These are phyloP conservation scores for Fusarium sp. DNA, from an alignment of 2,329 filamentous ascomycete species.

Conservation along the genomic window DNA sequence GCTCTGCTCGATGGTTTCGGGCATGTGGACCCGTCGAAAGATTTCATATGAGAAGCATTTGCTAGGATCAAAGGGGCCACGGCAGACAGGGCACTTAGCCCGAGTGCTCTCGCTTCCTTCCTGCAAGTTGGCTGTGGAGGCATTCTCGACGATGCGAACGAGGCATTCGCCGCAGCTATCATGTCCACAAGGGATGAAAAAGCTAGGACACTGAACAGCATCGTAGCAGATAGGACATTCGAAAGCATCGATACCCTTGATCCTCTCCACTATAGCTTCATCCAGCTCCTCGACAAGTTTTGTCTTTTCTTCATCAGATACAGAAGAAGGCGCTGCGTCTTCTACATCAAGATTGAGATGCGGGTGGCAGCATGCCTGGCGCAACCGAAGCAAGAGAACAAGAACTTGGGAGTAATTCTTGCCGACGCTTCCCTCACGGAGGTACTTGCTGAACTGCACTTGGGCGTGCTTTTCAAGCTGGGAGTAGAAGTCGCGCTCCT, in stretches of 20 bases:
- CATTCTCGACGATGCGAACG: constrained; percentile 74
- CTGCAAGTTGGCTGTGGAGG: constrained; percentile 67
- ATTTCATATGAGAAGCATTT: constrained; percentile 81
- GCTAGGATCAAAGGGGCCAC: constrained; percentile 74
- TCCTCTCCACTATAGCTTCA: constrained; percentile 73
- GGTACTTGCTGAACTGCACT: constrained; percentile 82
- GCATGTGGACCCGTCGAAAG: constrained; percentile 82
- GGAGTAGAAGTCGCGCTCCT: constrained; percentile 84
- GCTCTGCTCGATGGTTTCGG: constrained; percentile 62
- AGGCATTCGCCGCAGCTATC: constrained; percentile 85
- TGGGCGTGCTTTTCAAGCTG: constrained; percentile 78
- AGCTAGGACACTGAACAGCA: constrained; percentile 78
- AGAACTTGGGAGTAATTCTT: constrained; percentile 82
- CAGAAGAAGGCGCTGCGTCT: constrained; percentile 55
- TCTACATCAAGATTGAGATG: constrained; percentile 54
- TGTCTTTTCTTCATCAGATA: constrained; percentile 66
- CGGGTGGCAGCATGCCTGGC: constrained; percentile 74
- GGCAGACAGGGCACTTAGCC: constrained; percentile 83
- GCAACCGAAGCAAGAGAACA: constrained; percentile 84
- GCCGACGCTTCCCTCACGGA: constrained; percentile 77
- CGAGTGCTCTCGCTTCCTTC: constrained; percentile 71
- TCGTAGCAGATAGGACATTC: constrained; percentile 91
- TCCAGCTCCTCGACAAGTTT: constrained; percentile 74
- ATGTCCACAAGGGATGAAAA: constrained; percentile 89
- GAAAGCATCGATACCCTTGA: constrained; percentile 73